Conservation (phyloP, 179 eudicot species). For the Vitellaria paradoxa region DNA sequence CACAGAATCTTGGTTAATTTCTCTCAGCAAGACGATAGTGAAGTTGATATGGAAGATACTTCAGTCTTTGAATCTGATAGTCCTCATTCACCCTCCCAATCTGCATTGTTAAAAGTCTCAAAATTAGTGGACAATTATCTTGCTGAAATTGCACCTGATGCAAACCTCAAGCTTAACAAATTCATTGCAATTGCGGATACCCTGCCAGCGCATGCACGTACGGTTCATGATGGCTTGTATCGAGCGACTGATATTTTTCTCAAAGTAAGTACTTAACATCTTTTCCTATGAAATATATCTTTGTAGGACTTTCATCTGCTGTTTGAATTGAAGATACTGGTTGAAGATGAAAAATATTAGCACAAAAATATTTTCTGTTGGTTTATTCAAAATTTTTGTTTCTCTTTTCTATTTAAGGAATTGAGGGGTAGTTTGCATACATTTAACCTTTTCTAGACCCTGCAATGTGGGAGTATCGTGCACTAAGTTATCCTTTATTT, state of each 20-base stretch:
- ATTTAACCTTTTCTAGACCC: no score
- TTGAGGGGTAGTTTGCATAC: background rate
- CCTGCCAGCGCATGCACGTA: constrained; percentile 82
- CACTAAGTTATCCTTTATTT: no score
- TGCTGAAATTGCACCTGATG: constrained; percentile 91
- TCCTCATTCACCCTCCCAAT: constrained; percentile 77
- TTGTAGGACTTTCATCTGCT: background rate
- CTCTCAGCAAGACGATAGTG: constrained; percentile 82
- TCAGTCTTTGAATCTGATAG: constrained; percentile 67
- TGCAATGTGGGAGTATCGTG: no score
- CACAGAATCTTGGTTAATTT: constrained; percentile 80
- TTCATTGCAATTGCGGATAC: constrained; percentile 80
- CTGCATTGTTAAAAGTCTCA: constrained; percentile 73
- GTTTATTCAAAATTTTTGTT: background rate
- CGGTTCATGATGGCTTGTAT: constrained; percentile 74
- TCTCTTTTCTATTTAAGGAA: background rate
- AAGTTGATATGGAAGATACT: constrained; percentile 67
- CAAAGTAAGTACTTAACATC: constrained; percentile 46
- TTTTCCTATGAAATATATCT: background rate
- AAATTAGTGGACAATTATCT: constrained; percentile 85
- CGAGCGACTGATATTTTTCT: constrained; percentile 87
- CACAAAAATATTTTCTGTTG: background rate
- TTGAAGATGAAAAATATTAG: background rate
- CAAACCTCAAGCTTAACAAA: constrained; percentile 76
- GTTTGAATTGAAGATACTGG: background rate